Percentiles rank a stretch among this genome's conserved stretches.
Conservation (phyloP, 306 rosid genomes). For the Vicia faba region DNA sequence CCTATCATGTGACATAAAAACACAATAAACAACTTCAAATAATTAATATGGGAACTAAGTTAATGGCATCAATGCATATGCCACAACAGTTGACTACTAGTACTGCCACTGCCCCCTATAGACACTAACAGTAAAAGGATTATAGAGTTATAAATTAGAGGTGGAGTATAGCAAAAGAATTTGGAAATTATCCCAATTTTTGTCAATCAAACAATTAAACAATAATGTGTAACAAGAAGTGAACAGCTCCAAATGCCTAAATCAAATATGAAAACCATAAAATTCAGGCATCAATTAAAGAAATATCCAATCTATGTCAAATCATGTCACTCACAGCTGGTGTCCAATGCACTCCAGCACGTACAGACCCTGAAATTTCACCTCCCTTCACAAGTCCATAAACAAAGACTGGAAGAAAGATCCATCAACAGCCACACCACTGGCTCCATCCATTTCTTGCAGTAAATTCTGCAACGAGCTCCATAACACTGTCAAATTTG, state of each 20-base stretch:
- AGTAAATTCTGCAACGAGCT: slow-evolving; percentile 77
- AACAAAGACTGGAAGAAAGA: slow-evolving; percentile 90
- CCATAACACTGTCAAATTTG: slow-evolving; percentile 76
- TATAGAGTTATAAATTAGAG: slow-evolving; percentile 19
- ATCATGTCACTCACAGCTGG: slow-evolving; percentile 75
- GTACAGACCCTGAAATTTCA: slow-evolving; percentile 82
- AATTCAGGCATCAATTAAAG: slow-evolving; percentile 10
- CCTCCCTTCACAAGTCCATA: slow-evolving; percentile 81
- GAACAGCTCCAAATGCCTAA: slow-evolving; percentile 20
- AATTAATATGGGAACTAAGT: slow-evolving; percentile 21
- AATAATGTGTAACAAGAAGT: not conserved
- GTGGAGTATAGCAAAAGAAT: slow-evolving; percentile 5
- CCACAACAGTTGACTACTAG: slow-evolving; percentile 18
- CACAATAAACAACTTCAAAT: slow-evolving; percentile 17
- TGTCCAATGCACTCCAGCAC: slow-evolving; percentile 98
- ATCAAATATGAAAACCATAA: slow-evolving; percentile 30
- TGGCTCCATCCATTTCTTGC: slow-evolving; percentile 84
- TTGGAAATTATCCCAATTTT: slow-evolving; percentile 6
- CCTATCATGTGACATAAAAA: slow-evolving; percentile 54
- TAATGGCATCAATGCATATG: slow-evolving; percentile 16
- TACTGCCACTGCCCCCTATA: slow-evolving; percentile 21
- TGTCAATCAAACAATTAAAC: slow-evolving; percentile 25
- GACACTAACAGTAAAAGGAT: slow-evolving; percentile 15
- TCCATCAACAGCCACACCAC: slow-evolving; percentile 81
- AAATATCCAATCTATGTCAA: slow-evolving; percentile 18